Conservation (phyloP, 306 rosid species). For the Calophaca sinica region DNA sequence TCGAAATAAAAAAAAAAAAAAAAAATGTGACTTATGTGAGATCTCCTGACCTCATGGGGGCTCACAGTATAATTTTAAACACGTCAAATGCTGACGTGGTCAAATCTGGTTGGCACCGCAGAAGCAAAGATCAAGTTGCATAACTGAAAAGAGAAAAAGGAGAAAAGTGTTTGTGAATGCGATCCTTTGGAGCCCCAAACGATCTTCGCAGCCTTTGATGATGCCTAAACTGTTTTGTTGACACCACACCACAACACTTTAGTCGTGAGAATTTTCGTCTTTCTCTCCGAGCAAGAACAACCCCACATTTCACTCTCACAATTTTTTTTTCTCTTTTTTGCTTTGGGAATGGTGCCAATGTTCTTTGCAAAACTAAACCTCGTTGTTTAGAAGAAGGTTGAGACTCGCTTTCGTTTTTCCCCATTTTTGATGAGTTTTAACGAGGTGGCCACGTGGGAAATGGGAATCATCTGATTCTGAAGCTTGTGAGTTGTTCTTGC, state of each 20-base stretch:
- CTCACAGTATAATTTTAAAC: neutral
- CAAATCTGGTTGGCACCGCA: neutral
- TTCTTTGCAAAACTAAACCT: neutral
- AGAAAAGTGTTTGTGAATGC: neutral
- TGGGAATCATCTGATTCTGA: slow-evolving; percentile 23
- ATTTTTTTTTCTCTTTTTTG: neutral
- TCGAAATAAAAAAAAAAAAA: too few species aligned
- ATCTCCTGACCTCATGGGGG: neutral
- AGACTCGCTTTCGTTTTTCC: too few species aligned
- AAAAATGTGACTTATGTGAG: neutral
- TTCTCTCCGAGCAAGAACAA: slow-evolving; percentile 7
- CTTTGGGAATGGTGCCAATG: slow-evolving; percentile 52
- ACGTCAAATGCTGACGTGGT: slow-evolving; percentile 8
- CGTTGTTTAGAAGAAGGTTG: neutral
- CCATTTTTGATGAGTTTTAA: too few species aligned
- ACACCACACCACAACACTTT: neutral
- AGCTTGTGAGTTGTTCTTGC: slow-evolving; percentile 28
- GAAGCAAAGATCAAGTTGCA: slow-evolving; percentile 1
- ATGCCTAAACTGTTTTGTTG: neutral
- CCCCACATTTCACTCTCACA: slow-evolving; percentile 23
- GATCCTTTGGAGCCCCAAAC: neutral
- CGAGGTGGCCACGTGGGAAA: slow-evolving; percentile 44
- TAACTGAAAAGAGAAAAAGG: neutral
- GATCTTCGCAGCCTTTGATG: neutral
- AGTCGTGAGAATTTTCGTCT: neutral